These are phyloP conservation scores for Ophiocordyceps camponoti-saundersi DNA, from an alignment of 2,329 filamentous ascomycete genomes.

Conservation along the genomic window DNA sequence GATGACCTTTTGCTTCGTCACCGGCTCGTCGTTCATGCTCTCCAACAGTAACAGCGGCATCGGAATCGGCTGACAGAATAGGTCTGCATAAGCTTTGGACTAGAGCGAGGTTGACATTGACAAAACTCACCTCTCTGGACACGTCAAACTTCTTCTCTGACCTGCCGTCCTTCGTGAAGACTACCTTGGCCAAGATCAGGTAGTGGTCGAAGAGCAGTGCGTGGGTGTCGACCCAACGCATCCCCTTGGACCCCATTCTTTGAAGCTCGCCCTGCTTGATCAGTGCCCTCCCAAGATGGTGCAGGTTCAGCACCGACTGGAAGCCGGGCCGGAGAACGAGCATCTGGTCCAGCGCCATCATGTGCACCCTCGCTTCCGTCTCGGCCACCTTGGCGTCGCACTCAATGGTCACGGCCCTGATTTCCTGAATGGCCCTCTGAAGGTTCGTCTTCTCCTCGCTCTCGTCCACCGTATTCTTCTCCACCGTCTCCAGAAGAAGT, in stretches of 20 bases:
- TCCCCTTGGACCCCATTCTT: conserved; percentile 72
- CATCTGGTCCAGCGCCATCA: conserved; percentile 71
- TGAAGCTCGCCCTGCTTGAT: conserved; percentile 82
- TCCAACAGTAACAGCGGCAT: conserved; percentile 93
- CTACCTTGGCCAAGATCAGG: conserved; percentile 75
- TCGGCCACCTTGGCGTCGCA: conserved; percentile 88
- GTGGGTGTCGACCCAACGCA: conserved; percentile 88
- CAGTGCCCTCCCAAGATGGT: conserved; percentile 83
- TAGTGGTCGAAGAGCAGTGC: conserved; percentile 94
- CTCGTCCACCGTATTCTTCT: conserved; percentile 68
- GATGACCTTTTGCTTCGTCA: conserved; percentile 67
- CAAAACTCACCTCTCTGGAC: conserved; percentile 54
- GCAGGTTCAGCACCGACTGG: conserved; percentile 76
- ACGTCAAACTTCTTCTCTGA: conserved; percentile 84
- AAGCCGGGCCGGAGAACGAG: conserved; percentile 76
- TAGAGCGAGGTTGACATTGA: too few species aligned
- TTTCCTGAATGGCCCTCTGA: conserved; percentile 72
- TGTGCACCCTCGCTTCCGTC: conserved; percentile 75
- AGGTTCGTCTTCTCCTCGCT: conserved; percentile 83
- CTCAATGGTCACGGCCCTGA: conserved; percentile 74
- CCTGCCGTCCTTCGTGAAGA: conserved; percentile 48
- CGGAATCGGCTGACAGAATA: conserved; percentile 54
- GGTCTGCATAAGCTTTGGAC: not conserved
- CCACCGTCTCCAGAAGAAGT: conserved; percentile 64
- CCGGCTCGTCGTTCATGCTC: conserved; percentile 79